A percentile compares a stretch with the other conserved stretches of the same genome.
phyloP scores from a whole-genome alignment of 441 rosid species.

The Adansonia madagascariensis region DNA sequence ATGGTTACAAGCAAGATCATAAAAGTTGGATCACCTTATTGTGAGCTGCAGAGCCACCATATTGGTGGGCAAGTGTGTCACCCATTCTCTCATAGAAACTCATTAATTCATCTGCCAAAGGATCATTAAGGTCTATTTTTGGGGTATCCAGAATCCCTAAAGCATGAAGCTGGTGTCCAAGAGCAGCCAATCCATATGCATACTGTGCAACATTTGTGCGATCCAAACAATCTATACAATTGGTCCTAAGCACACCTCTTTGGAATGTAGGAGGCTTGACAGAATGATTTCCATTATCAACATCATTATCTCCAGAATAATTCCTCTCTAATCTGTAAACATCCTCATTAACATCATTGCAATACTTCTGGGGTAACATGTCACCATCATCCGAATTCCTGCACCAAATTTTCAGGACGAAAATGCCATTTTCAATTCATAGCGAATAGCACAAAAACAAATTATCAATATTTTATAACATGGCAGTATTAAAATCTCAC shows the following conservation, averaged over 20 bases:
- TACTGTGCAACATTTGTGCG: constrained; percentile 99
- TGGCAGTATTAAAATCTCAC: constrained; percentile 13
- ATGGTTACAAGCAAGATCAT: constrained; percentile 7
- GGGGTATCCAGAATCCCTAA: constrained; percentile 68
- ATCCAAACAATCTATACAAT: constrained; percentile 97
- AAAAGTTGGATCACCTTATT: constrained; percentile 66
- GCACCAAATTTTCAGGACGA: constrained; percentile 46
- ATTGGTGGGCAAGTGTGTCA: constrained; percentile 96
- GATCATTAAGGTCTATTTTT: constrained; percentile 74
- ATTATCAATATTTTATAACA: constrained; percentile 18
- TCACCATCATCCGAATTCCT: constrained; percentile 50
- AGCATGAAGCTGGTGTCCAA: constrained; percentile 86
- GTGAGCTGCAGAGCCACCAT: constrained; percentile 99
- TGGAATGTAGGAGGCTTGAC: constrained; percentile 65
- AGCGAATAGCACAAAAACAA: neutral
- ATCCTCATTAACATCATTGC: constrained; percentile 50
- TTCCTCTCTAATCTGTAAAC: constrained; percentile 45
- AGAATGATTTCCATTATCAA: constrained; percentile 58
- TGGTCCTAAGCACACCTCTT: constrained; percentile 92
- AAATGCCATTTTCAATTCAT: constrained; percentile 28
- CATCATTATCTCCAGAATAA: constrained; percentile 33
- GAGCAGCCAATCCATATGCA: constrained; percentile 96
- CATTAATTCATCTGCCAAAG: constrained; percentile 89
- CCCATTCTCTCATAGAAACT: constrained; percentile 95
- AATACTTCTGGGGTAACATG: constrained; percentile 42